A percentile compares a stretch with the other conserved stretches of the same genome.
Conservation (phyloP, 176 grass and related monocot species). For the Cenchrus fungigraminus region DNA sequence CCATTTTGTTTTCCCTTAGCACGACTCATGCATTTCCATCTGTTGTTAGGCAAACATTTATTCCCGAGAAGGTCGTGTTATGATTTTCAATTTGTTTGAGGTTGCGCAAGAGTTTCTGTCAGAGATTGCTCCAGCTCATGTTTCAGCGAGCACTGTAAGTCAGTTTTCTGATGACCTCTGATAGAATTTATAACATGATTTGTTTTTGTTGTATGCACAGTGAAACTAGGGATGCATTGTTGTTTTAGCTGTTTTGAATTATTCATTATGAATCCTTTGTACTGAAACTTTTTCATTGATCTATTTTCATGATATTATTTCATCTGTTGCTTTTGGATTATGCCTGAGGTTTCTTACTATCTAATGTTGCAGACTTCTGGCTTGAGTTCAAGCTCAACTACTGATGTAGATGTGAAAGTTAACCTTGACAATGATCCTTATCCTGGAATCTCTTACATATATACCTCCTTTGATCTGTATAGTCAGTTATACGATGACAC, state of each 20-base stretch:
- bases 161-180: conserved; percentile 13
- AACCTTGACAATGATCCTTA: conserved; percentile 39
- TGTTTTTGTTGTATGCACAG: conserved; percentile 3
- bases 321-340: not conserved
- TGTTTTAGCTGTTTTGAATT: conserved; percentile 1
- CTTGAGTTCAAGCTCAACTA: conserved; percentile 39
- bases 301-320: conserved; percentile 21
- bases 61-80: conserved; percentile 90
- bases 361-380: conserved; percentile 57
- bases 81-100: conserved; percentile 97
- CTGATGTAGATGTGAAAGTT: conserved; percentile 33
- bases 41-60: conserved; percentile 80
- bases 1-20: not conserved
- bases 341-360: conserved; percentile 45
- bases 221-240: conserved; percentile 5
- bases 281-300: not conserved
- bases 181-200: conserved; percentile 30
- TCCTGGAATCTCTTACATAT: conserved; percentile 54
- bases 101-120: conserved; percentile 95
- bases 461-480: conserved; percentile 77
- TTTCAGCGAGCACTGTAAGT: conserved; percentile 69
- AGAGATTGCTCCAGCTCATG: conserved; percentile 62
- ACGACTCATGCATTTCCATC: conserved; percentile 28
- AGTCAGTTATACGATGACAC: conserved; percentile 75
- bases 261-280: not conserved